phyloP scores from a whole-genome alignment of 1,139 yeast species.

The Barnettozyma hawaiiensis region DNA sequence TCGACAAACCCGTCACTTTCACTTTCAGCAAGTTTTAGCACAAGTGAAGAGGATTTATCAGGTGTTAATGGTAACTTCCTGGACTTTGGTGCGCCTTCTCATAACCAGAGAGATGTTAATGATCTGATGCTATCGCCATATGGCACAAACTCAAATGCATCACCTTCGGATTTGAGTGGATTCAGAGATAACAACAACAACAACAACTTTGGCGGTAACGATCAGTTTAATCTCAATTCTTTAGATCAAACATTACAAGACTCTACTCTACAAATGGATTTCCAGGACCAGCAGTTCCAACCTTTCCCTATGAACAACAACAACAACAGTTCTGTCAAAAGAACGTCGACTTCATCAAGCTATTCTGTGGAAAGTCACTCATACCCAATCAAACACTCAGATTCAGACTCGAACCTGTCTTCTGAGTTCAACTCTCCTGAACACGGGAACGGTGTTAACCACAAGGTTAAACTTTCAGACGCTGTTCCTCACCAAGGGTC shows the following conservation, averaged over 20 bases:
- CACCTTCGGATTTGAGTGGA: constrained; percentile 18
- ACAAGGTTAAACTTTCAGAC: constrained; percentile 18
- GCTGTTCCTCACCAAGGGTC: constrained; percentile 23
- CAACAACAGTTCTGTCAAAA: not conserved
- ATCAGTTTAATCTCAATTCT: constrained; percentile 5
- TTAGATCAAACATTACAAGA: constrained; percentile 5
- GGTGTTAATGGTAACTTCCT: constrained; percentile 9
- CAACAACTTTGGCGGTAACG: not conserved
- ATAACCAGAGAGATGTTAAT: not conserved
- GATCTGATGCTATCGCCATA: constrained; percentile 18
- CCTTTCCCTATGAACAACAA: not conserved
- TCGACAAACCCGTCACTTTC: constrained; percentile 21
- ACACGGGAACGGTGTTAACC: not conserved
- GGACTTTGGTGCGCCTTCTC: not conserved
- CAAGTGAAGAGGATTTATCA: constrained; percentile 14
- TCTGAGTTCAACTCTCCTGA: constrained; percentile 9
- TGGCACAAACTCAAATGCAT: constrained; percentile 18
- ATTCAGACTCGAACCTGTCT: constrained; percentile 8
- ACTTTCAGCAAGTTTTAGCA: constrained; percentile 16
- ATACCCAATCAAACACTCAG: constrained; percentile 6
- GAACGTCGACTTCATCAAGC: not conserved
- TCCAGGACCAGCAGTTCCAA: not conserved
- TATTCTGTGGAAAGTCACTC: constrained; percentile 1
- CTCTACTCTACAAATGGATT: not conserved
- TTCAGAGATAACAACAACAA: constrained; percentile 9